phyloP scores from a whole-genome alignment of 2,329 filamentous ascomycete species.

The Stagonosporopsis vannaccii region DNA sequence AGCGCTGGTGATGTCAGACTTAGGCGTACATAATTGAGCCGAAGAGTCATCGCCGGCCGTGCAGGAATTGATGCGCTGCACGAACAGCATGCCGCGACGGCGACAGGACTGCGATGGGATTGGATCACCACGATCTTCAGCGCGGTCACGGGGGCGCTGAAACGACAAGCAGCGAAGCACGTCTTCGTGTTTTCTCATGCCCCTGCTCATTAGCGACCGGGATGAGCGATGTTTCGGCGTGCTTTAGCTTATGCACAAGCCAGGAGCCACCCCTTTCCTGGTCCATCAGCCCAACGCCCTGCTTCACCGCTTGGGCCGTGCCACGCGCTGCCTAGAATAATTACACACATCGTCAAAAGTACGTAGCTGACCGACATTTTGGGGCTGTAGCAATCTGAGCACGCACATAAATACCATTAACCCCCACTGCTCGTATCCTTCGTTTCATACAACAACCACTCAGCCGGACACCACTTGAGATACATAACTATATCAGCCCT shows the following conservation, averaged over 20 bases:
- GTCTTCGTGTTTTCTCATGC: slow-evolving; percentile 47
- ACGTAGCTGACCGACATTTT: slow-evolving; percentile 52
- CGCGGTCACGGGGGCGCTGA: slow-evolving; percentile 51
- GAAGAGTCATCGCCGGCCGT: slow-evolving; percentile 29
- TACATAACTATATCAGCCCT: slow-evolving; percentile 28
- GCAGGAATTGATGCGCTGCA: slow-evolving; percentile 31
- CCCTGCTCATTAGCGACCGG: slow-evolving; percentile 44
- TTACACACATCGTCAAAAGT: slow-evolving; percentile 51
- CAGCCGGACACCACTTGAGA: slow-evolving; percentile 33
- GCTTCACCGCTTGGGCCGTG: slow-evolving; percentile 51
- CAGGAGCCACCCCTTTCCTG: slow-evolving; percentile 50
- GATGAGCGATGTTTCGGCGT: slow-evolving; percentile 49
- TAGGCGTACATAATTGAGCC: slow-evolving; percentile 24
- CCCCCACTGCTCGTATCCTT: slow-evolving; percentile 38
- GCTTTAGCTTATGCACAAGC: slow-evolving; percentile 48
- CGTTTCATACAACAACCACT: slow-evolving; percentile 41
- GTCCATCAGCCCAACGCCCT: slow-evolving; percentile 48
- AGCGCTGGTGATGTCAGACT: slow-evolving; percentile 45
- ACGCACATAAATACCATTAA: slow-evolving; percentile 50
- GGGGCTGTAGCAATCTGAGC: slow-evolving; percentile 44
- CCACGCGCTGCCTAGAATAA: slow-evolving; percentile 45
- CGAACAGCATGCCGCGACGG: slow-evolving; percentile 29
- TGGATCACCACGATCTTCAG: slow-evolving; percentile 47
- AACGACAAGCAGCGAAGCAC: slow-evolving; percentile 44
- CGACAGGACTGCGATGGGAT: slow-evolving; percentile 38